Conservation (phyloP, 495 filamentous ascomycete genomes). For the Neurospora sp. region DNA sequence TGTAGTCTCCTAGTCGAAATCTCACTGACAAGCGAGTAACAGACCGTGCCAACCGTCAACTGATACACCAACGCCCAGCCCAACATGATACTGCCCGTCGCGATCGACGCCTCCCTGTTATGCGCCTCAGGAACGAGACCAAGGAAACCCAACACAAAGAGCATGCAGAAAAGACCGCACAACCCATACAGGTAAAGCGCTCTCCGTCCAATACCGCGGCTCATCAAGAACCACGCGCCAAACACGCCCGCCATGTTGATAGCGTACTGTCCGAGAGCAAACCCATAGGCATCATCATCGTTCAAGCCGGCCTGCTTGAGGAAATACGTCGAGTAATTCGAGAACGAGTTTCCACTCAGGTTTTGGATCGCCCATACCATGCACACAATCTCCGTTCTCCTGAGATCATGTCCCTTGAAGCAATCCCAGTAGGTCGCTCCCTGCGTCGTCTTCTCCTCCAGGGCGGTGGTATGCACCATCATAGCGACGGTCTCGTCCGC, state of each 20-base stretch:
- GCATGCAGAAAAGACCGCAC: constrained; percentile 52
- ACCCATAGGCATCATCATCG: constrained; percentile 48
- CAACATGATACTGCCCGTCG: constrained; percentile 61
- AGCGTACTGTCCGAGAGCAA: constrained; percentile 64
- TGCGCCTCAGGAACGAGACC: constrained; percentile 49
- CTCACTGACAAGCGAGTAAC: constrained; percentile 68
- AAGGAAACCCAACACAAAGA: constrained; percentile 65
- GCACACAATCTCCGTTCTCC: constrained; percentile 68
- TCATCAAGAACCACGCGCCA: constrained; percentile 66
- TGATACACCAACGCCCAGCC: constrained; percentile 68
- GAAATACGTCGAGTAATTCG: constrained; percentile 73
- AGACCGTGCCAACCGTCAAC: constrained; percentile 65
- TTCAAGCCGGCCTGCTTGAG: constrained; percentile 59
- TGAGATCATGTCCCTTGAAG: constrained; percentile 62
- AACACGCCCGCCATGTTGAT: constrained; percentile 68
- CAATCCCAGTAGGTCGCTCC: constrained; percentile 66
- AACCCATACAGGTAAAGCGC: constrained; percentile 61
- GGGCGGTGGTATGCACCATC: constrained; percentile 73
- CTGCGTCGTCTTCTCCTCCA: constrained; percentile 59
- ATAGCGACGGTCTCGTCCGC: constrained; percentile 68
- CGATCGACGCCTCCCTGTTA: constrained; percentile 46
- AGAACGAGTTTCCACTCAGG: constrained; percentile 67
- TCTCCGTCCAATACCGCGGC: constrained; percentile 55
- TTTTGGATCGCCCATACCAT: constrained; percentile 82
- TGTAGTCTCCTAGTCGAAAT: constrained; percentile 63